These are phyloP conservation scores for Prunus armeniaca DNA, from an alignment of 306 rosid genomes.

Conservation along the genomic window DNA sequence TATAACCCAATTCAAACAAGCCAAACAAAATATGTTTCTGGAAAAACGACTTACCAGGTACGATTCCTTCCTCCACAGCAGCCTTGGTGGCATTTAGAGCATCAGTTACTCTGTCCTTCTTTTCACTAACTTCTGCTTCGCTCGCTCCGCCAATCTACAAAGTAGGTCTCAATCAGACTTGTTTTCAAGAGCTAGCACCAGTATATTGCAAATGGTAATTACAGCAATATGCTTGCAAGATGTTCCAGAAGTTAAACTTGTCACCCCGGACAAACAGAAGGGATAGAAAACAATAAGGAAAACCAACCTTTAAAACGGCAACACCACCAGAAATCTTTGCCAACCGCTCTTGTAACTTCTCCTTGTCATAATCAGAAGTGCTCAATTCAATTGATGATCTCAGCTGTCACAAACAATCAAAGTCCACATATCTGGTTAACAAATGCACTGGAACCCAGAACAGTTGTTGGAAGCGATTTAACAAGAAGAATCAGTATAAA, in stretches of 20 bases:
- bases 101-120: conserved; percentile 56
- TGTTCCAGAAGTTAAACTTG: neutral
- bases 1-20: neutral
- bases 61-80: conserved; percentile 60
- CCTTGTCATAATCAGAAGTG: conserved; percentile 56
- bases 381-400: conserved; percentile 45
- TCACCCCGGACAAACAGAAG: neutral
- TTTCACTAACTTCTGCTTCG: conserved; percentile 53
- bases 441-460: neutral
- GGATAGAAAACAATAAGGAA: neutral
- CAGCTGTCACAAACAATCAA: conserved; percentile 32
- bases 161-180: neutral
- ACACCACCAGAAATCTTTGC: conserved; percentile 57
- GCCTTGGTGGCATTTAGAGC: conserved; percentile 61
- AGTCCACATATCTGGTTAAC: neutral
- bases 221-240: neutral
- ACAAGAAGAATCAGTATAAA: conserved; percentile 23
- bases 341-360: conserved; percentile 46
- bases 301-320: conserved; percentile 47
- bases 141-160: conserved; percentile 53
- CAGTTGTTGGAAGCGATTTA: neutral
- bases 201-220: neutral
- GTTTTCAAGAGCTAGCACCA: neutral
- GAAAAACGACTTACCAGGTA: conserved; percentile 34
- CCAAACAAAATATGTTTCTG: neutral